phyloP scores from a whole-genome alignment of 78 protist species.

The Dictyostelium citrinum region DNA sequence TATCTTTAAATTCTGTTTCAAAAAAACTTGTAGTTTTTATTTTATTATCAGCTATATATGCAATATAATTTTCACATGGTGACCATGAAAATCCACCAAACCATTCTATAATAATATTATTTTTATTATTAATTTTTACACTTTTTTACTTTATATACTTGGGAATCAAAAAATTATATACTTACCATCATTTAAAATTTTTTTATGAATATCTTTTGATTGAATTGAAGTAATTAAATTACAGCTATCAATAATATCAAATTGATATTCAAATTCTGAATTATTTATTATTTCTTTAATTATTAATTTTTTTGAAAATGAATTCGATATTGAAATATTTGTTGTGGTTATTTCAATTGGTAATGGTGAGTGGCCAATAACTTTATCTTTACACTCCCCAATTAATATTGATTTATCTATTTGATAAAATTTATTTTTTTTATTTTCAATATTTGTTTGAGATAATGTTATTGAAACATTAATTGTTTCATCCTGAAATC shows the following conservation, averaged over 20 bases:
- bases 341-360: not conserved
- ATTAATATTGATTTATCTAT: not conserved
- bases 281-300: not conserved
- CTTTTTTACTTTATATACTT: too few species aligned
- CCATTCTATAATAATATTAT: conserved; percentile 30
- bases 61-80: conserved; percentile 68
- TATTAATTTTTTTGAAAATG: not conserved
- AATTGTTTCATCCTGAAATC: not conserved
- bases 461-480: not conserved
- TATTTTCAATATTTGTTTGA: conserved; percentile 3
- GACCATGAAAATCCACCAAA: conserved; percentile 61
- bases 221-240: not conserved
- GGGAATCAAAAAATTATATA: too few species aligned
- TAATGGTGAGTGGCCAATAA: conserved; percentile 5
- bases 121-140: too few species aligned
- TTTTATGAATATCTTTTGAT: conserved; percentile 29
- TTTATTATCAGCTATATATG: conserved; percentile 18
- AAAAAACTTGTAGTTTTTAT: not conserved
- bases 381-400: not conserved
- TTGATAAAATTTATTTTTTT: conserved; percentile 5
- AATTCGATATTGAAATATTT: conserved; percentile 2
- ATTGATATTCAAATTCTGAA: not conserved
- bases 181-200: conserved; percentile 39
- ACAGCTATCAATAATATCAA: conserved; percentile 3
- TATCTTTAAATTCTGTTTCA: conserved; percentile 5